phyloP scores from a whole-genome alignment of 179 eudicot species.

The Silene coronaria region DNA sequence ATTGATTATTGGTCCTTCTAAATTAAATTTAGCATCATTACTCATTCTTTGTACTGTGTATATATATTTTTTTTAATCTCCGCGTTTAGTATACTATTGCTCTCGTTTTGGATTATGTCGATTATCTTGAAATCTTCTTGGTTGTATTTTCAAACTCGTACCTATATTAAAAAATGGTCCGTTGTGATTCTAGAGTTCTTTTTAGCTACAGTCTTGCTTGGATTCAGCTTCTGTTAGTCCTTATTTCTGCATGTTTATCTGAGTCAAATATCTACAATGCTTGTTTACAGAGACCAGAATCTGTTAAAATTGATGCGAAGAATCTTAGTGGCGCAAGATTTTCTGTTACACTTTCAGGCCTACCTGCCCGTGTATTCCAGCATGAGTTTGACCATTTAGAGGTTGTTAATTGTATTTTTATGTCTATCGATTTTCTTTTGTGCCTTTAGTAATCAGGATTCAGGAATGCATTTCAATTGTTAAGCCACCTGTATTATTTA shows the following conservation, averaged over 20 bases:
- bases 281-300: slow-evolving; percentile 78
- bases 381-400: slow-evolving; percentile 95
- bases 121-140: background rate
- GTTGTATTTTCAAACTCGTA: background rate
- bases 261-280: slow-evolving; percentile 5
- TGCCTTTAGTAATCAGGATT: background rate
- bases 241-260: slow-evolving; percentile 9
- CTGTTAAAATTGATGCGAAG: slow-evolving; percentile 76
- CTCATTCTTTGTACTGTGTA: background rate
- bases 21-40: background rate
- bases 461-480: background rate
- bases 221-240: background rate
- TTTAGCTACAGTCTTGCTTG: background rate
- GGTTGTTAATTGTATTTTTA: slow-evolving; percentile 32
- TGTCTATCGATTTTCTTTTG: background rate
- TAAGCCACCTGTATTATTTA: background rate
- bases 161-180: background rate
- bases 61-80: background rate
- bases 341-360: slow-evolving; percentile 54
- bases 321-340: slow-evolving; percentile 78
- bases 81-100: background rate
- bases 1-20: background rate
- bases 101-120: background rate
- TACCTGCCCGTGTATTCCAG: slow-evolving; percentile 90
- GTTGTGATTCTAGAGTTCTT: background rate